Base-by-base conservation (phyloP, 306 rosid genomes). In the Elaeagnus macrophylla region DNA sequence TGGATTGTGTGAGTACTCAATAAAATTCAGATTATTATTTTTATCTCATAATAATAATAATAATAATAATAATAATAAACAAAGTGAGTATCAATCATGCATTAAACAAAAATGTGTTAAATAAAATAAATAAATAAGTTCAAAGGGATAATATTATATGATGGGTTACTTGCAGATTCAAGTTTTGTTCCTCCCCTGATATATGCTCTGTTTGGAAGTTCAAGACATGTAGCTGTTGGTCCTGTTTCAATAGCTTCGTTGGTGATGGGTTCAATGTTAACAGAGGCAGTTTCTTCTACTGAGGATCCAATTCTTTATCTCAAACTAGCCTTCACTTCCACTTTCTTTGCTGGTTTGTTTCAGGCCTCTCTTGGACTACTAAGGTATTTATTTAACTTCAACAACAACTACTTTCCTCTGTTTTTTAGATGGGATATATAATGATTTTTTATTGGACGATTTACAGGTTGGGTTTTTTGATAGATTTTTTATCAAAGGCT, bases 401-500 rank as follows among this genome's bases (percentile, higher is more conserved):
- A 10, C 13, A 13, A 42, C 11, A 9, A 42, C 2, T 40, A 7
- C 2, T 9, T 42, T 11, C 5, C 48, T 42, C 46, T 42, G 10
- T 9, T 7, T 42, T 40, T 7, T 40, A 40, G 2, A 40, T 40
- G 11, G 44, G 8, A 2, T 40, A 7, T 15, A 11, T 43, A 11
- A 9, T 2, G 2, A 44, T 44, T 44, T 48, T 45, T 10, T 38
- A 11, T 45, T 39, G 32, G 3, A 25, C 32, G 32, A 25, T 25
- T 15, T 20, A 20, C 80, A 83, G 93, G 81, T 56, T 86, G 60
- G 95, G 95, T 2, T 78, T 86, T 72, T 63, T 86, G 7, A 77
- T 86, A 45, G 95, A 86, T 70, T 86, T 86, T 79, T 80, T 86
- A 15, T 86, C 95, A 54, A 83, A 86, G 80, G 82, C 95, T 65